A percentile compares a stretch with the other conserved stretches of the same genome.
phyloP scores from a whole-genome alignment of 1,139 yeast species.

The Yamadazyma sp. region DNA sequence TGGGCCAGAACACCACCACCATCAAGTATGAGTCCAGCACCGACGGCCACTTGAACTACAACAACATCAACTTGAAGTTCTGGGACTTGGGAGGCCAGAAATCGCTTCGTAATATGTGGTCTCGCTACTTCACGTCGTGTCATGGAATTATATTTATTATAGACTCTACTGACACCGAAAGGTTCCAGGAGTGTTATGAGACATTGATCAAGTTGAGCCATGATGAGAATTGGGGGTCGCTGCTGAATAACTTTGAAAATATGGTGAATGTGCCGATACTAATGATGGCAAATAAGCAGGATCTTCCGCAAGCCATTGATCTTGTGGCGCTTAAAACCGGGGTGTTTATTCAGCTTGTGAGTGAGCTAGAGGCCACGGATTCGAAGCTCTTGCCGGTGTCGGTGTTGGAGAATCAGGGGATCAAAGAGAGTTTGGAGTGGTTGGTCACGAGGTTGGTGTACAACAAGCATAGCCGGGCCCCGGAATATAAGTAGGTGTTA shows the following conservation, averaged over 20 bases:
- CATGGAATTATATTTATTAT: slow-evolving; percentile 92
- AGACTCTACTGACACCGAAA: slow-evolving; percentile 81
- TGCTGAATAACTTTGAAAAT: slow-evolving; percentile 41
- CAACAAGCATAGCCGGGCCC: slow-evolving; percentile 74
- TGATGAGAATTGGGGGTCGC: slow-evolving; percentile 47
- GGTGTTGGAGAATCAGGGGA: slow-evolving; percentile 85
- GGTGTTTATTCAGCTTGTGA: slow-evolving; percentile 77
- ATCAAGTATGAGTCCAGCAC: slow-evolving; percentile 34
- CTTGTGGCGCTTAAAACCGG: slow-evolving; percentile 78
- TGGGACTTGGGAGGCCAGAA: slow-evolving; percentile 98
- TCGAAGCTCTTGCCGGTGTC: slow-evolving; percentile 86
- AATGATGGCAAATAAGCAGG: slow-evolving; percentile 96
- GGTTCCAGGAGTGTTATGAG: slow-evolving; percentile 81
- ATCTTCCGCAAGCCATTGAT: slow-evolving; percentile 70
- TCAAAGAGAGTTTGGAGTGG: slow-evolving; percentile 89
- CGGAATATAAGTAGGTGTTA: slow-evolving; percentile 46
- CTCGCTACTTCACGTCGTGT: slow-evolving; percentile 77
- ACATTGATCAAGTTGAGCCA: slow-evolving; percentile 49
- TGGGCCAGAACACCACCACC: slow-evolving; percentile 63
- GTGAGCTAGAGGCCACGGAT: slow-evolving; percentile 84
- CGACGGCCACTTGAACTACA: slow-evolving; percentile 33
- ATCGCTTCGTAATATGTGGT: slow-evolving; percentile 80
- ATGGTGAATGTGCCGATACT: slow-evolving; percentile 75
- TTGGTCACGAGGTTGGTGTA: slow-evolving; percentile 71
- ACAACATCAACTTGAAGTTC: slow-evolving; percentile 63